Percentiles rank a stretch among this genome's conserved stretches.
phyloP scores from a whole-genome alignment of 352 stramenopile genomes.

The Phytophthora syringae region DNA sequence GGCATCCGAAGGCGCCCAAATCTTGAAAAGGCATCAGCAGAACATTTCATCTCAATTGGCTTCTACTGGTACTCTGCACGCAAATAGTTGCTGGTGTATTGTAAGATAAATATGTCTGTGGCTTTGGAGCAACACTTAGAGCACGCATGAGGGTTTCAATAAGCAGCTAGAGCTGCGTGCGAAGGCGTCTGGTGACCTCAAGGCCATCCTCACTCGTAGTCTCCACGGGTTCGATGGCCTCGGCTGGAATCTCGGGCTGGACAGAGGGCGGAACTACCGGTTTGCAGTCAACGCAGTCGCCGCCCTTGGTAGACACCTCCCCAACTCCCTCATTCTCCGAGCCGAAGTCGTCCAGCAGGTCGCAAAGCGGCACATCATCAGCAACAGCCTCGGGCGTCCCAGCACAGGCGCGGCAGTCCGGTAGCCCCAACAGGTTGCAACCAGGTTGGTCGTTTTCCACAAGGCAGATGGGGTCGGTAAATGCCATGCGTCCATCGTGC shows the following conservation, averaged over 20 bases:
- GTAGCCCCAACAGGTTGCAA: constrained; percentile 18
- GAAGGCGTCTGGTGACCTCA: background rate
- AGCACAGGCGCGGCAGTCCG: constrained; percentile 16
- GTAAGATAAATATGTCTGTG: no score
- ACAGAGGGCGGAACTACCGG: constrained; percentile 2
- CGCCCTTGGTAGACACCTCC: background rate
- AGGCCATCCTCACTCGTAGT: background rate
- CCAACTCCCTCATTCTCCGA: background rate
- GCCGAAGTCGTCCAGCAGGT: constrained; percentile 10
- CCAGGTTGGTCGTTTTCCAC: constrained; percentile 7
- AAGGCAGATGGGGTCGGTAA: constrained; percentile 15
- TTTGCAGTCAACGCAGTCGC: constrained; percentile 6
- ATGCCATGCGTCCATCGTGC: constrained; percentile 8
- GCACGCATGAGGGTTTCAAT: background rate
- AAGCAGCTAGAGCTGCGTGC: background rate
- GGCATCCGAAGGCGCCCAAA: no score
- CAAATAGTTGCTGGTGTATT: no score
- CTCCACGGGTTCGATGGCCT: background rate
- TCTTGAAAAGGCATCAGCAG: no score
- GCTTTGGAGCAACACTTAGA: no score
- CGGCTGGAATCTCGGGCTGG: constrained; percentile 6
- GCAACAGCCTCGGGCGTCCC: constrained; percentile 2
- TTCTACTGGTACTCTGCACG: no score
- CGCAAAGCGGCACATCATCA: constrained; percentile 2
- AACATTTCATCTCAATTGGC: no score